Percentiles rank a stretch among this genome's conserved stretches.
These are phyloP conservation scores for Leccinum huronense DNA, from an alignment of 1,284 basidiomycete genomes.

Conservation along the genomic window DNA sequence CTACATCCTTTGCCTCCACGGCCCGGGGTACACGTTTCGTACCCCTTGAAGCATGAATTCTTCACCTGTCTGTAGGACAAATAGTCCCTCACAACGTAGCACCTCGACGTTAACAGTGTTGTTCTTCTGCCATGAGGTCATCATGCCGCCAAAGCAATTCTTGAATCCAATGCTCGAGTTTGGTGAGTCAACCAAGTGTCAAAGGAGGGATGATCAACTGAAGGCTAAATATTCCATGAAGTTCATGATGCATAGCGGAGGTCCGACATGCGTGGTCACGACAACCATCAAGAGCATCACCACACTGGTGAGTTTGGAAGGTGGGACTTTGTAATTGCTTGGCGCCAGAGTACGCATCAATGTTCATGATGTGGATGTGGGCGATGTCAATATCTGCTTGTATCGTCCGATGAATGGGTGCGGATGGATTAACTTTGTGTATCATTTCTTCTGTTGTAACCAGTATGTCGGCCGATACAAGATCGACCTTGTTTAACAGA, in stretches of 20 bases:
- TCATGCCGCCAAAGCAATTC: slow-evolving; percentile 74
- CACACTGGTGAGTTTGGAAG: slow-evolving; percentile 29
- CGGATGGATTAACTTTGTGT: slow-evolving; percentile 73
- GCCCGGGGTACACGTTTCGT: slow-evolving; percentile 76
- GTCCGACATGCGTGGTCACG: slow-evolving; percentile 12
- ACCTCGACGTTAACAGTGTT: slow-evolving; percentile 48
- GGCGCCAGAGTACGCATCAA: slow-evolving; percentile 64
- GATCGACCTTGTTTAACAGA: slow-evolving; percentile 84
- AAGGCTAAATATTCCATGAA: slow-evolving; percentile 71
- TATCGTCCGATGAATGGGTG: slow-evolving; percentile 69
- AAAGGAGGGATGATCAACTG: slow-evolving; percentile 66
- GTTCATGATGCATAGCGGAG: slow-evolving; percentile 52
- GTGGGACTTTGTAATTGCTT: slow-evolving; percentile 31
- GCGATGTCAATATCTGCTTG: slow-evolving; percentile 69
- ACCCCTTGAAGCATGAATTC: slow-evolving; percentile 84
- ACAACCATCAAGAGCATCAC: slow-evolving; percentile 31
- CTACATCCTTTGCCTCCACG: slow-evolving; percentile 39
- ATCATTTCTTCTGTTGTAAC: slow-evolving; percentile 57
- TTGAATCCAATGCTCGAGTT: slow-evolving; percentile 77
- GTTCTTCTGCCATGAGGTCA: slow-evolving; percentile 17
- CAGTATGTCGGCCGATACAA: slow-evolving; percentile 49
- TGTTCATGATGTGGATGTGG: slow-evolving; percentile 73
- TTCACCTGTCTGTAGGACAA: slow-evolving; percentile 51
- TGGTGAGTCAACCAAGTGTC: slow-evolving; percentile 42
- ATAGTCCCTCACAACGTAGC: slow-evolving; percentile 82